phyloP scores from a whole-genome alignment of 257 asterid genomes.

The Echites panduratus region DNA sequence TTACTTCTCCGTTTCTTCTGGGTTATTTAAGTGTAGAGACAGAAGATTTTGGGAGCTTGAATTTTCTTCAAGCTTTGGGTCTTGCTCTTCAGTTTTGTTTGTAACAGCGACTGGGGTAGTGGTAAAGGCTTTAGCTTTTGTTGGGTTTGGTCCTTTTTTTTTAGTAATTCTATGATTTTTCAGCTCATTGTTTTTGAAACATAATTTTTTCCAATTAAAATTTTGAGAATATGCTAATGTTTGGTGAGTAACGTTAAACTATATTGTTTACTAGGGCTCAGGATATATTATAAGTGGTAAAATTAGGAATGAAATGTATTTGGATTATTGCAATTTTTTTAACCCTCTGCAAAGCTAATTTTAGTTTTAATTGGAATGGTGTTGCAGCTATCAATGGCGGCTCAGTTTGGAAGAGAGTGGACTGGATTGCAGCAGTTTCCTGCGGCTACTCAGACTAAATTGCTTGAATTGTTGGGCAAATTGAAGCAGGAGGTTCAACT shows the following conservation, averaged over 20 bases:
- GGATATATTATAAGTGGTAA: not conserved
- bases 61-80: not conserved
- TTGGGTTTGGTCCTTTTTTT: not conserved
- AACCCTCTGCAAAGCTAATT: not conserved
- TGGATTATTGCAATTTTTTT: not conserved
- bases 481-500: conserved; percentile 68
- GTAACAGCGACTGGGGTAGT: not conserved
- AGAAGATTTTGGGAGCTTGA: not conserved
- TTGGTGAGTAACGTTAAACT: not conserved
- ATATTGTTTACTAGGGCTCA: not conserved
- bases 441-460: conserved; percentile 76
- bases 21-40: no score
- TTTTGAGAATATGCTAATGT: not conserved
- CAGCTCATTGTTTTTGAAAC: not conserved
- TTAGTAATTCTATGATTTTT: not conserved
- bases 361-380: conserved; percentile 9
- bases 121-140: not conserved
- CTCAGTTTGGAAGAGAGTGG: conserved; percentile 80
- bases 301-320: no score
- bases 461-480: conserved; percentile 74
- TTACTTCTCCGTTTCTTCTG: not conserved
- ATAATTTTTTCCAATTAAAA: not conserved
- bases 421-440: conserved; percentile 86
- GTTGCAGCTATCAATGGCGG: conserved; percentile 56
- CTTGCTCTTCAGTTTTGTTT: not conserved